These are phyloP conservation scores for Przewalskia tangutica DNA, from an alignment of 257 asterid species.

Conservation along the genomic window DNA sequence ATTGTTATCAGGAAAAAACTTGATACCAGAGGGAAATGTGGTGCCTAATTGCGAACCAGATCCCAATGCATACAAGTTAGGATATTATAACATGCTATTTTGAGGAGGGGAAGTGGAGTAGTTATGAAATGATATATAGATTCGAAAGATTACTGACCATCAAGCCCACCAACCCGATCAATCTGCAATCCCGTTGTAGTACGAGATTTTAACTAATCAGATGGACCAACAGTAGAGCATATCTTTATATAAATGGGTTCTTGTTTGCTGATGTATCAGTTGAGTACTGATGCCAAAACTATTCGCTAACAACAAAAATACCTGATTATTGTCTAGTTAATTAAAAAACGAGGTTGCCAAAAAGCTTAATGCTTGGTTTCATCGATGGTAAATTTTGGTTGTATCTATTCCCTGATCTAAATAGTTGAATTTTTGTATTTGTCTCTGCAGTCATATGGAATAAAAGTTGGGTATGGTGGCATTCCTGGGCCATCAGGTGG, in stretches of 20 bases:
- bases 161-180: background rate
- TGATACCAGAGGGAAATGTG: background rate
- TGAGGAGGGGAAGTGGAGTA: background rate
- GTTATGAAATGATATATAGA: background rate
- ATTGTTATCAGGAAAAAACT: background rate
- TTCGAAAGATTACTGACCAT: background rate
- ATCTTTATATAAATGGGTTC: background rate
- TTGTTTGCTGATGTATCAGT: background rate
- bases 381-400: background rate
- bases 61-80: background rate
- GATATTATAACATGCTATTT: background rate
- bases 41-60: background rate
- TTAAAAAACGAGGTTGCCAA: background rate
- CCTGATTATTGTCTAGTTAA: background rate
- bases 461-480: slow-evolving; percentile 22
- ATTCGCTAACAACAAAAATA: background rate
- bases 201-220: background rate
- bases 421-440: background rate
- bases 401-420: background rate
- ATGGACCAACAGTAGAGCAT: background rate
- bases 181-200: background rate
- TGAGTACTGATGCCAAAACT: background rate
- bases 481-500: slow-evolving; percentile 18
- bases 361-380: background rate
- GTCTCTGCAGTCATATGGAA: slow-evolving; percentile 14